Conservation (phyloP, 257 asterid genomes). For the Ligustrum vulgare region DNA sequence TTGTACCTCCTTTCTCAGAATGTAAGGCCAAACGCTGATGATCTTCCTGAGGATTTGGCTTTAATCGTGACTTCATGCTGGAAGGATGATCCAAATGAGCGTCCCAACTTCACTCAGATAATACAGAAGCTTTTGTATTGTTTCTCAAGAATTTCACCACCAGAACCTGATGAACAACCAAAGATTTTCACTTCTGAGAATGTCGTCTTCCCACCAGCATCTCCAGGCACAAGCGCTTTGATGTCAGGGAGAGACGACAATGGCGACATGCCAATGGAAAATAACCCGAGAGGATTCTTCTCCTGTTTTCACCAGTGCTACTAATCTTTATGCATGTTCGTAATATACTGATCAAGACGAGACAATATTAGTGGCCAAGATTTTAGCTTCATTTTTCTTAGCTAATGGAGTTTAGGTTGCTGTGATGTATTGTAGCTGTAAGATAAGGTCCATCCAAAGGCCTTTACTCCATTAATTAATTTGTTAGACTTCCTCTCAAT, state of each 20-base stretch:
- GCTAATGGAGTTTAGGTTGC: constrained; percentile 50
- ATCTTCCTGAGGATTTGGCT: constrained; percentile 76
- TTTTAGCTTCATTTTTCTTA: not conserved
- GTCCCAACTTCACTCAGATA: constrained; percentile 90
- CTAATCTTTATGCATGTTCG: constrained; percentile 18
- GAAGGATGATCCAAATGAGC: constrained; percentile 77
- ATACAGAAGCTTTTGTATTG: constrained; percentile 88
- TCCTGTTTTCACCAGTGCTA: constrained; percentile 68
- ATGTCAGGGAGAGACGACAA: constrained; percentile 69
- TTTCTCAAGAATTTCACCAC: constrained; percentile 69
- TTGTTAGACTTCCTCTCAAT: not conserved
- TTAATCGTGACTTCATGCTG: constrained; percentile 84
- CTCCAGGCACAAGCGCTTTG: constrained; percentile 90
- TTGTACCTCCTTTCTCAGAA: constrained; percentile 47
- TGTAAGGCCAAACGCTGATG: constrained; percentile 82
- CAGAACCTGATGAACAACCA: constrained; percentile 57
- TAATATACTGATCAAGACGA: not conserved
- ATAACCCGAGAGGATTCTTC: constrained; percentile 54
- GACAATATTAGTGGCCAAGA: not conserved
- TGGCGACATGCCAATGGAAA: constrained; percentile 51
- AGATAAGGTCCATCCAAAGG: constrained; percentile 63
- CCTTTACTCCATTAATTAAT: constrained; percentile 43
- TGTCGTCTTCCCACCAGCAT: constrained; percentile 74
- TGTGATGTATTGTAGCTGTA: constrained; percentile 63
- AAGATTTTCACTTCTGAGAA: constrained; percentile 62